phyloP scores from a whole-genome alignment of 2,329 filamentous ascomycete species.

The Penicillium sp. region DNA sequence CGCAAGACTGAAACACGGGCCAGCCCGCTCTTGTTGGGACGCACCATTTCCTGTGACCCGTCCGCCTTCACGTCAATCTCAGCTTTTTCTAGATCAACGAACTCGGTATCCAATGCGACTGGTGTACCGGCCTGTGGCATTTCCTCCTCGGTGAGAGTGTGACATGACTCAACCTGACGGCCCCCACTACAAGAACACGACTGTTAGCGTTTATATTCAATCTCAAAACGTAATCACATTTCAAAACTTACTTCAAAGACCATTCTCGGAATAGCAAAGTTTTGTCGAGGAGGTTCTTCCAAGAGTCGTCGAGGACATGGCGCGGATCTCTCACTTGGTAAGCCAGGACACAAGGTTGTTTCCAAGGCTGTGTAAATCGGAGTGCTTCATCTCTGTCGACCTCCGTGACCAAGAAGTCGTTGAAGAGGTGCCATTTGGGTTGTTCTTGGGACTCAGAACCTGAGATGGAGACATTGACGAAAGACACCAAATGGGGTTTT shows the following conservation, averaged over 20 bases:
- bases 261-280: slow-evolving; percentile 72
- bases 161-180: slow-evolving; percentile 32
- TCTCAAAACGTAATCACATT: no score
- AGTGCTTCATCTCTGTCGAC: slow-evolving; percentile 75
- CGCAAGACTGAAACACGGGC: slow-evolving; percentile 88
- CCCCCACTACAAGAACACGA: slow-evolving; percentile 23
- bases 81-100: slow-evolving; percentile 82
- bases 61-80: slow-evolving; percentile 96
- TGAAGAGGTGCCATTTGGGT: slow-evolving; percentile 89
- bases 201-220: background rate
- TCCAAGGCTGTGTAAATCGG: slow-evolving; percentile 84
- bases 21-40: slow-evolving; percentile 80
- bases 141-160: slow-evolving; percentile 47
- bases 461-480: slow-evolving; percentile 64
- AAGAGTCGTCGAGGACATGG: slow-evolving; percentile 72
- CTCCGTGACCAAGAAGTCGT: slow-evolving; percentile 84
- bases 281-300: slow-evolving; percentile 77
- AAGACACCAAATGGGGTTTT: slow-evolving; percentile 81
- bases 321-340: slow-evolving; percentile 76
- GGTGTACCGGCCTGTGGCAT: slow-evolving; percentile 62
- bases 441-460: slow-evolving; percentile 43
- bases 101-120: slow-evolving; percentile 89
- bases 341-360: slow-evolving; percentile 75
- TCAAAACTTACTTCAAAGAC: slow-evolving; percentile 40
- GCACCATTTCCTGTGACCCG: slow-evolving; percentile 80